Evolutionary conservation across 2,329 filamentous ascomycete species (phyloP).

Genomic region (Epichloe festucae): DNA sequence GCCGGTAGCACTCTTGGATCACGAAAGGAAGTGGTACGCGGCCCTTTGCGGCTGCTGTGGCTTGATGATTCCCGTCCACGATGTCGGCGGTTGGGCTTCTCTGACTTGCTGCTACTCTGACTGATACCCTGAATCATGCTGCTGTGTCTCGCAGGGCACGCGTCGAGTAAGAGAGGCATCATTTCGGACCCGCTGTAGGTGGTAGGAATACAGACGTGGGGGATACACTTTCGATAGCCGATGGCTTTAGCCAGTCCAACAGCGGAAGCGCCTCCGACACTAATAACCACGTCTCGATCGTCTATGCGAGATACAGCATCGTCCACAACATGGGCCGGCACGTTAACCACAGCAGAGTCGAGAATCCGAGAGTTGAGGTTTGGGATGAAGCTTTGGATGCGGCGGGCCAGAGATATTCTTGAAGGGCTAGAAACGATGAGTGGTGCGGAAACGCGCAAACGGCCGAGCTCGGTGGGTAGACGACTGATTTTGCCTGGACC

Average conservation of each 20-base stretch:
- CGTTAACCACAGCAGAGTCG: constrained; percentile 19
- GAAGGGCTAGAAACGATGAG: constrained; percentile 27
- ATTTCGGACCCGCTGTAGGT: constrained; percentile 49
- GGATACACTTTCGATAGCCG: constrained; percentile 36
- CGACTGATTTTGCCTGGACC: constrained; percentile 20
- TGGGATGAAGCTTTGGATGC: constrained; percentile 21
- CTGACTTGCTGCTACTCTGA: constrained; percentile 3
- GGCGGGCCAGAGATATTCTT: constrained; percentile 20
- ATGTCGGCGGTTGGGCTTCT: not conserved
- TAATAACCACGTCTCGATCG: constrained; percentile 42
- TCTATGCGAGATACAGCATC: constrained; percentile 16
- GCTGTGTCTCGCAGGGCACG: constrained; percentile 9
- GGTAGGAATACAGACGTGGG: constrained; percentile 46
- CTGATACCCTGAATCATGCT: not conserved
- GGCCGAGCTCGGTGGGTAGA: constrained; percentile 21
- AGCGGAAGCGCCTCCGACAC: constrained; percentile 49
- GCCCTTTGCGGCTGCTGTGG: constrained; percentile 2
- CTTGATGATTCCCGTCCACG: not conserved
- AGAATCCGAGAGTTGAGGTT: constrained; percentile 21
- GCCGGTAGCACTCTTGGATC: constrained; percentile 14
- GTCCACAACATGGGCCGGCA: constrained; percentile 15
- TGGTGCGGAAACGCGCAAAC: constrained; percentile 18
- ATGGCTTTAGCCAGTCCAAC: constrained; percentile 46
- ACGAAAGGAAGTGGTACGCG: constrained; percentile 9
- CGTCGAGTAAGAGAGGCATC: constrained; percentile 22